Evolutionary conservation across 495 filamentous ascomycete genomes (phyloP), one percentile per base, ranked within the genome.

Genomic region (Coniosporium apollinis): DNA sequence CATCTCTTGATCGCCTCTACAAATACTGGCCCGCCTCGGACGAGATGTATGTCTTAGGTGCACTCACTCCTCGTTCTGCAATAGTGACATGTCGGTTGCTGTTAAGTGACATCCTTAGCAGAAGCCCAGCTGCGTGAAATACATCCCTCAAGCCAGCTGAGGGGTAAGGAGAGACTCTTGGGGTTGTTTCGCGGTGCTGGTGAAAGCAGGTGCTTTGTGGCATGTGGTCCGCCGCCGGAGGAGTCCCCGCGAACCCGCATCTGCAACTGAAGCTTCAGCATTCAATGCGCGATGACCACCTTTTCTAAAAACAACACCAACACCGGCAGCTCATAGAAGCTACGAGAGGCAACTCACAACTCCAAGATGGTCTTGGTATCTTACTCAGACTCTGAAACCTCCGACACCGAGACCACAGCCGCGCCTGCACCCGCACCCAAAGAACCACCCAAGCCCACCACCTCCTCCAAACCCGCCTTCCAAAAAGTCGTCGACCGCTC

Each of bases 61-160:
- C 13, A 63, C 79, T 37, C 76, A 93, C 85, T 96, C 87, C 72
- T 96, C 87, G 42, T 92, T 84, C 56, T 93, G 83, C 37, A 96
- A 77, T 49, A 96, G 70, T 47, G 87, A 91, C 89, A 94, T 96
- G 39, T 16, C 38, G 14, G 19, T 5, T 36, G 8, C 7, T 26
- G 24, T 26, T 26, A 26, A 7, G 24, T 26, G 24, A 26, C 24
- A 26, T 26, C 8, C 24, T 18, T 26, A 33, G 18, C 30, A 49
- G 46, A 8, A 42, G 50, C 13, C 13, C 13, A 26, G 7, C 8
- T 26, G 8, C 8, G 8, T 26, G 24, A 26, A 26, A 26, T 26
- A 8, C 24, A 26, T 26, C 24, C n/a, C n/a, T n/a, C n/a, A n/a
- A n/a, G n/a, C n/a, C n/a, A n/a, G n/a, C n/a, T n/a, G n/a, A n/a